Conservation (phyloP, 345 rosid genomes). For the Clausena lansium region DNA sequence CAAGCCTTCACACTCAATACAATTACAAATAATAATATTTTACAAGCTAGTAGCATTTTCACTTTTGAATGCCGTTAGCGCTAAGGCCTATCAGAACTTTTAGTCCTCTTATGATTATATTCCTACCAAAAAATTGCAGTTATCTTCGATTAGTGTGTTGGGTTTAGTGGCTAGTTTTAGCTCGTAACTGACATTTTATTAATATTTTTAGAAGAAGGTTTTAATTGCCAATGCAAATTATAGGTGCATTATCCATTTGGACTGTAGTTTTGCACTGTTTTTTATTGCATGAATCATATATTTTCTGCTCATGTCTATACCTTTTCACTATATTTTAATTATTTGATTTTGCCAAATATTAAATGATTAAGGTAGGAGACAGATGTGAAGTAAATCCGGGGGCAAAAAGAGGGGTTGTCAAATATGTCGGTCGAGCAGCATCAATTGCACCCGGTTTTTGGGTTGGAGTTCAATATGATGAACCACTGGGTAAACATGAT, state of each 20-base stretch:
- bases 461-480: slow-evolving; percentile 90
- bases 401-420: slow-evolving; percentile 85
- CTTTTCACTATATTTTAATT: not conserved
- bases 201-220: no score
- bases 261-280: not conserved
- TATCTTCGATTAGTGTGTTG: no score
- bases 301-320: not conserved
- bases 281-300: not conserved
- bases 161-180: no score
- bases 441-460: slow-evolving; percentile 78
- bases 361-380: slow-evolving; percentile 59
- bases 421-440: slow-evolving; percentile 78
- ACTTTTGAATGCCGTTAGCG: no score
- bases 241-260: not conserved
- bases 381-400: slow-evolving; percentile 95
- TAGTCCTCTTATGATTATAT: no score
- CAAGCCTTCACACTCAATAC: no score
- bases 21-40: no score
- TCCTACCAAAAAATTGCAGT: no score
- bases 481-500: slow-evolving; percentile 94
- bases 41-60: no score
- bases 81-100: no score
- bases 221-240: no score
- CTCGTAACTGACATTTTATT: no score
- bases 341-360: not conserved